These are phyloP conservation scores for Esteya vermicola DNA, from an alignment of 2,329 filamentous ascomycete genomes.

Conservation along the genomic window DNA sequence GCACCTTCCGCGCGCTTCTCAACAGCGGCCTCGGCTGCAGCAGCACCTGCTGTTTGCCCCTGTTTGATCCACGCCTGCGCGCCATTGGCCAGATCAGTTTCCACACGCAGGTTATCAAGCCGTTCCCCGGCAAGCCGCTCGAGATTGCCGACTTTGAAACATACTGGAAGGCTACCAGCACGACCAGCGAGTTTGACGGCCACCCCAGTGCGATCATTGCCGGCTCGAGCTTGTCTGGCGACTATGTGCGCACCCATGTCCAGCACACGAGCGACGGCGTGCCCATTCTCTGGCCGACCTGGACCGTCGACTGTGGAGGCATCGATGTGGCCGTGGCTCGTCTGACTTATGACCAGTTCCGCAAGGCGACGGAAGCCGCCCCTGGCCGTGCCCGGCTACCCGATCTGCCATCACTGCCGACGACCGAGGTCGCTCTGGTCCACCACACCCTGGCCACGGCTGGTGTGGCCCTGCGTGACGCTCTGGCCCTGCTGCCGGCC, in stretches of 20 bases:
- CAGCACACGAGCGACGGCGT: constrained; percentile 81
- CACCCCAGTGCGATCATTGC: constrained; percentile 81
- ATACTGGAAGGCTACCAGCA: constrained; percentile 97
- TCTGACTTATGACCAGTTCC: constrained; percentile 61
- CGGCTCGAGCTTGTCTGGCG: constrained; percentile 87
- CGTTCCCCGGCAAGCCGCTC: constrained; percentile 79
- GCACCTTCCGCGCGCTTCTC: constrained; percentile 62
- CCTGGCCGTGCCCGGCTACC: constrained; percentile 28
- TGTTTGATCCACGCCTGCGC: constrained; percentile 83
- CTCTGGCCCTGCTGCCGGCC: constrained; percentile 58
- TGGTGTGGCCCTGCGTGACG: constrained; percentile 67
- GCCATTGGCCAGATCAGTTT: constrained; percentile 92
- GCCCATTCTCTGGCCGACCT: constrained; percentile 76
- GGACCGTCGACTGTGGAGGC: constrained; percentile 47
- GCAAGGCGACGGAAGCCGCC: constrained; percentile 31
- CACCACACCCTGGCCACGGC: constrained; percentile 61
- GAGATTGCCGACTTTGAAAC: constrained; percentile 98
- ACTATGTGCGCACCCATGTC: constrained; percentile 83
- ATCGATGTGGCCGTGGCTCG: constrained; percentile 73
- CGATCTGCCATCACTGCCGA: constrained; percentile 28
- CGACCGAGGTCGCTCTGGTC: constrained; percentile 45
- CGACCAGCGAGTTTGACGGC: constrained; percentile 81
- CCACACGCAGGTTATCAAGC: constrained; percentile 90
- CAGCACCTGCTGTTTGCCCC: constrained; percentile 64
- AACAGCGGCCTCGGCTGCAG: constrained; percentile 73